Percentiles rank a stretch among this genome's conserved stretches.
Evolutionary conservation across 1,139 yeast genomes (phyloP).

Genomic region (Debaryomyces sp.): DNA sequence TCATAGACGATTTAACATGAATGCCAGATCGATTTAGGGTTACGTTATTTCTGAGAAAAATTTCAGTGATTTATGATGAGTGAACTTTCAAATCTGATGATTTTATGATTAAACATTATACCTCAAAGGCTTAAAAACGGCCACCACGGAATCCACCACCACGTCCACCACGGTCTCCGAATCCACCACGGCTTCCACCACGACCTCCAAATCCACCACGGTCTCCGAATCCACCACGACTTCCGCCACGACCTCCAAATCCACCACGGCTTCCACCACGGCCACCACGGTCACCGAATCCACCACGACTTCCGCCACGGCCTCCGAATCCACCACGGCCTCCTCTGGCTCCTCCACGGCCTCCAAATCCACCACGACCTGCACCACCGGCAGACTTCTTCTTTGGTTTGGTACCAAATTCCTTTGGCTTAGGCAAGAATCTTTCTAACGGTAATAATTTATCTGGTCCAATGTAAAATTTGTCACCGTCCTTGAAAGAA

Average conservation of each 20-base stretch:
- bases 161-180: constrained; percentile 17
- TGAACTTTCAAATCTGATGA: not conserved
- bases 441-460: constrained; percentile 94
- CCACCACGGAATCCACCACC: constrained; percentile 17
- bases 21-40: not conserved
- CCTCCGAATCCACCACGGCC: constrained; percentile 20
- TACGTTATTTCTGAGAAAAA: constrained; percentile 1
- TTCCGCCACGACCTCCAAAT: constrained; percentile 46
- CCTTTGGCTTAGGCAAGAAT: constrained; percentile 91
- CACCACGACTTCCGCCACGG: constrained; percentile 36
- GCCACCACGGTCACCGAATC: constrained; percentile 44
- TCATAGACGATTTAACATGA: not conserved
- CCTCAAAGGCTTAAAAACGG: constrained; percentile 14
- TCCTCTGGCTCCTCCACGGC: constrained; percentile 45
- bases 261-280: constrained; percentile 39
- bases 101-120: not conserved
- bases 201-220: constrained; percentile 31
- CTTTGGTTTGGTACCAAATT: constrained; percentile 74
- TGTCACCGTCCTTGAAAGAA: constrained; percentile 94
- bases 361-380: constrained; percentile 49
- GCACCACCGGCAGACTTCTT: constrained; percentile 58
- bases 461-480: constrained; percentile 93
- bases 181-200: constrained; percentile 44
- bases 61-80: not conserved
- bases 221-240: constrained; percentile 41